Evolutionary conservation across 2,329 filamentous ascomycete species (phyloP).

Genomic region (Aspergillus cejpii): DNA sequence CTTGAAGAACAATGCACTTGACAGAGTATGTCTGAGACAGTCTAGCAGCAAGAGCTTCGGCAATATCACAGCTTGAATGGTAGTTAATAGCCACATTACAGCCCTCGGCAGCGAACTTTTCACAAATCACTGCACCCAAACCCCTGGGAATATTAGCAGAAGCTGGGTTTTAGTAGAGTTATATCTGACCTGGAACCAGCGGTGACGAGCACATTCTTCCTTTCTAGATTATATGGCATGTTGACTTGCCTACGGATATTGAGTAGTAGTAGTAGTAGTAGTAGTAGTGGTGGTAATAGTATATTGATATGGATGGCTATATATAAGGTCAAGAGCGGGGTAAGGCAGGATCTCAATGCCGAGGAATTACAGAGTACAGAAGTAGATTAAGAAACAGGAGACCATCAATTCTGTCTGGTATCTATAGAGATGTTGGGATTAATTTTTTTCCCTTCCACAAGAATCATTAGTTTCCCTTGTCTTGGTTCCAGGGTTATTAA

Average conservation of each 20-base stretch:
- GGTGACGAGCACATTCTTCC: neutral
- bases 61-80: slow-evolving; percentile 50
- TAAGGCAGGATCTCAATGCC: no score
- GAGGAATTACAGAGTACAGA: no score
- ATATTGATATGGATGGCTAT: no score
- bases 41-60: slow-evolving; percentile 46
- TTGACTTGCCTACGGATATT: neutral
- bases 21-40: neutral
- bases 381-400: no score
- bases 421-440: no score
- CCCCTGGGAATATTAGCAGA: slow-evolving; percentile 32
- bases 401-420: no score
- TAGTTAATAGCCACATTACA: slow-evolving; percentile 64
- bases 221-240: neutral
- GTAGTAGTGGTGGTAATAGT: no score
- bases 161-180: neutral
- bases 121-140: slow-evolving; percentile 58
- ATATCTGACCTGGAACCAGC: neutral
- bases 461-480: no score
- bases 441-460: no score
- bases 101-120: slow-evolving; percentile 56
- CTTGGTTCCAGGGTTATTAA: no score
- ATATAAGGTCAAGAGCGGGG: no score
- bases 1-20: neutral
- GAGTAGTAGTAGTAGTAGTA: no score